Conservation (phyloP, 2,329 filamentous ascomycete species). For the Colletotrichum godetiae region DNA sequence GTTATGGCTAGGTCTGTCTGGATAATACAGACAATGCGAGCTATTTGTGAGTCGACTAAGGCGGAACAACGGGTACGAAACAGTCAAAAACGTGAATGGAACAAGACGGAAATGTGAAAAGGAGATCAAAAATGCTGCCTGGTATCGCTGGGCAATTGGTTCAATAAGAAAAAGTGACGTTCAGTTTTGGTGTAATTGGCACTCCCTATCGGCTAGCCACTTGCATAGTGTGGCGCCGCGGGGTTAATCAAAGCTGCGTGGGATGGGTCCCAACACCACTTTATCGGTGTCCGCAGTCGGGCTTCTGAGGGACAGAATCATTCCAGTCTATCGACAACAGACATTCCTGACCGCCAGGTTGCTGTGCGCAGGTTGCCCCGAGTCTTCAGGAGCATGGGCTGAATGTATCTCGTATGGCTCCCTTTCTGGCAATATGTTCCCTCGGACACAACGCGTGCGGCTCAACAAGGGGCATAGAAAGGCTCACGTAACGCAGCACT, state of each 20-base stretch:
- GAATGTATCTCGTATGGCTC: background rate
- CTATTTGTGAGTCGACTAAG: background rate
- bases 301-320: background rate
- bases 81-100: background rate
- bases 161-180: constrained; percentile 17
- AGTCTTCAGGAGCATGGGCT: background rate
- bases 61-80: background rate
- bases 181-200: constrained; percentile 23
- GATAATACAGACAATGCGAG: background rate
- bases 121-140: background rate
- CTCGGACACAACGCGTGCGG: constrained; percentile 17
- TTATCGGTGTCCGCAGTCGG: constrained; percentile 20
- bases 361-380: constrained; percentile 10
- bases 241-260: constrained; percentile 26
- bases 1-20: background rate
- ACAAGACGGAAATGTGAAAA: background rate
- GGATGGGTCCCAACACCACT: constrained; percentile 5
- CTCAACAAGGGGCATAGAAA: background rate
- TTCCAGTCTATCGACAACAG: constrained; percentile 14
- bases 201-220: constrained; percentile 10
- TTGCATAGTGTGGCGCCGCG: constrained; percentile 32
- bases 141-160: constrained; percentile 6
- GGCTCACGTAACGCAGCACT: constrained; percentile 12
- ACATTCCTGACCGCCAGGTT: constrained; percentile 14
- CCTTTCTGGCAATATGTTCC: background rate